Percentiles rank a stretch among this genome's conserved stretches.
Conservation (phyloP, 2,329 filamentous ascomycete genomes). For the Aspergillus terreus region DNA sequence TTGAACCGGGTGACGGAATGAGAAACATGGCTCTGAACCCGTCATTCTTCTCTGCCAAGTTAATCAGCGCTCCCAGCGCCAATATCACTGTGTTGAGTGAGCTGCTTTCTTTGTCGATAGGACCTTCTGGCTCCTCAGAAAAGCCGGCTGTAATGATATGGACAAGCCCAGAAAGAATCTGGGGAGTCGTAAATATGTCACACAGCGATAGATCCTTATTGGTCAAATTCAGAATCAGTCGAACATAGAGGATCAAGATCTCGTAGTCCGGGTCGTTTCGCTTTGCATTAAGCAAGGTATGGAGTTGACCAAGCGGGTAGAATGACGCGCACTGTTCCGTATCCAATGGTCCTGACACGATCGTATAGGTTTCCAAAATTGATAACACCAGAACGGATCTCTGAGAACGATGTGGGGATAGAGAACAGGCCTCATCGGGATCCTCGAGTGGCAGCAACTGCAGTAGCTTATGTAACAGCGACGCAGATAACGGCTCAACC, state of each 20-base stretch:
- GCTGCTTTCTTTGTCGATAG: conserved; percentile 43
- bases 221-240: conserved; percentile 78
- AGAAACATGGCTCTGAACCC: conserved; percentile 54
- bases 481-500: conserved; percentile 22
- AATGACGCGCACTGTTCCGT: conserved; percentile 25
- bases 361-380: conserved; percentile 37
- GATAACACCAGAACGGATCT: conserved; percentile 29
- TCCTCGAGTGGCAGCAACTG: conserved; percentile 22
- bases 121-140: conserved; percentile 25
- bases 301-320: conserved; percentile 26
- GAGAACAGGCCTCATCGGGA: neutral
- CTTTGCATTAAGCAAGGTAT: conserved; percentile 37
- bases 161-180: conserved; percentile 36
- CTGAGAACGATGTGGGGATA: conserved; percentile 17
- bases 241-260: conserved; percentile 48
- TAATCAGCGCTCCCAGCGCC: conserved; percentile 78
- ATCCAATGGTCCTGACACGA: conserved; percentile 23
- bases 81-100: conserved; percentile 72
- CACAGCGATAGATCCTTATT: conserved; percentile 73
- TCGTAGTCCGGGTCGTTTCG: conserved; percentile 16
- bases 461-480: conserved; percentile 27
- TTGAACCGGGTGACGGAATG: conserved; percentile 30
- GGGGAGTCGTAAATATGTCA: conserved; percentile 56
- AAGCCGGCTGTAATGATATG: conserved; percentile 33
- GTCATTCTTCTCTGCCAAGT: conserved; percentile 75